These are phyloP conservation scores for Ogataea ramenticola DNA, from an alignment of 805 yeast genomes.

Conservation along the genomic window DNA sequence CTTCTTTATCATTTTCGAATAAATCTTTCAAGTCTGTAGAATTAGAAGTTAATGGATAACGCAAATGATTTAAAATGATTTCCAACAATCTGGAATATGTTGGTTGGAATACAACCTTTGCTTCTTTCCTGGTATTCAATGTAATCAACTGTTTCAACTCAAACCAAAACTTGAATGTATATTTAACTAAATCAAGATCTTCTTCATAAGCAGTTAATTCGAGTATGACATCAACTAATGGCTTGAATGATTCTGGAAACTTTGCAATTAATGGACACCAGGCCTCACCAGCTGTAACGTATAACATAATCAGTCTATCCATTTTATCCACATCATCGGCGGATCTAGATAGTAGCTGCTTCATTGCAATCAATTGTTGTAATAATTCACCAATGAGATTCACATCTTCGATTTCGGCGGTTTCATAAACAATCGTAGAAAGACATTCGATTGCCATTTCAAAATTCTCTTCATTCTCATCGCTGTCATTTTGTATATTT, in stretches of 20 bases:
- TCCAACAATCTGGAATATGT: constrained; percentile 52
- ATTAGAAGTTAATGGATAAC: constrained; percentile 50
- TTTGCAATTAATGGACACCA: constrained; percentile 87
- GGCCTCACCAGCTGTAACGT: constrained; percentile 89
- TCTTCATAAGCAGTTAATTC: constrained; percentile 66
- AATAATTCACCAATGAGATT: constrained; percentile 60
- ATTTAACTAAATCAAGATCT: constrained; percentile 83
- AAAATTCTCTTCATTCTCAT: constrained; percentile 54
- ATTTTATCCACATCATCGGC: constrained; percentile 58
- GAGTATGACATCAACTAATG: constrained; percentile 65
- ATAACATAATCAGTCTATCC: constrained; percentile 65
- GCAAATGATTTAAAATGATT: constrained; percentile 59
- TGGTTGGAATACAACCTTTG: constrained; percentile 43
- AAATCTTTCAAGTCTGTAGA: constrained; percentile 34
- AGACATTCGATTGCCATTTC: constrained; percentile 85
- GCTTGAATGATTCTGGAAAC: constrained; percentile 60
- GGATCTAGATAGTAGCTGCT: constrained; percentile 40
- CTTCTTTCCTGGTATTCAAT: constrained; percentile 47
- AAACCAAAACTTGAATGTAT: constrained; percentile 92
- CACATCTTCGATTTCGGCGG: constrained; percentile 64
- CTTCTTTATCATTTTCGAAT: constrained; percentile 66
- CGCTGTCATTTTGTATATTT: constrained; percentile 47
- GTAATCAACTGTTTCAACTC: constrained; percentile 65
- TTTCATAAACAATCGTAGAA: constrained; percentile 73
- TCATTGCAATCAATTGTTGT: constrained; percentile 57